A percentile compares a stretch with the other conserved stretches of the same genome.
Conservation (phyloP, 2,329 filamentous ascomycete genomes). For the Ophiostoma triangulosporum region DNA sequence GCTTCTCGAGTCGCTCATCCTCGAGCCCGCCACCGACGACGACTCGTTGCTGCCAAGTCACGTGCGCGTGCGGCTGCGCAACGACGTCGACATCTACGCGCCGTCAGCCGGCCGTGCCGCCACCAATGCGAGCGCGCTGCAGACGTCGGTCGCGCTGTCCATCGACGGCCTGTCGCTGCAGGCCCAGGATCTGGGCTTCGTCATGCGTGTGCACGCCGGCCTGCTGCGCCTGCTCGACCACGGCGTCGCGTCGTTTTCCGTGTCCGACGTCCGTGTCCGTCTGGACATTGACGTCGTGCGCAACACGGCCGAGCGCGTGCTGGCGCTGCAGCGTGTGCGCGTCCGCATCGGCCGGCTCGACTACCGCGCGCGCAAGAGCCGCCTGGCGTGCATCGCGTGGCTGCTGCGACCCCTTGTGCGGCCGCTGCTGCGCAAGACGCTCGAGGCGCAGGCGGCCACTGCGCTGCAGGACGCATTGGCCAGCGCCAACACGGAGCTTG, state of each 20-base stretch:
- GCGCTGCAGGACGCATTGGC: conserved; percentile 58
- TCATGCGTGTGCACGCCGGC: conserved; percentile 66
- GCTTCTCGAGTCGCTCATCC: conserved; percentile 75
- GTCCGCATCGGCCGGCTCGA: conserved; percentile 74
- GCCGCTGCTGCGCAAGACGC: conserved; percentile 56
- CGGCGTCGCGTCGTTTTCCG: conserved; percentile 71
- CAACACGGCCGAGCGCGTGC: conserved; percentile 65
- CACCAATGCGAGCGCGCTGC: conserved; percentile 47
- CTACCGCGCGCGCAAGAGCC: conserved; percentile 60
- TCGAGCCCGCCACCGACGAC: conserved; percentile 73
- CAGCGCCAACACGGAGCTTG: conserved; percentile 66
- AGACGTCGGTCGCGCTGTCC: conserved; percentile 62
- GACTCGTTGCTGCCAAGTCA: conserved; percentile 87
- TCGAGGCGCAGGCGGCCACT: conserved; percentile 65
- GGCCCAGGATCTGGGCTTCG: conserved; percentile 81
- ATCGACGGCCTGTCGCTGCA: conserved; percentile 71
- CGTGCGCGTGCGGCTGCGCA: conserved; percentile 68
- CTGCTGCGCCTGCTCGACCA: conserved; percentile 64
- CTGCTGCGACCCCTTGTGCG: conserved; percentile 64
- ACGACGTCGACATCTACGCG: conserved; percentile 64
- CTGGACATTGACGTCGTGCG: conserved; percentile 74
- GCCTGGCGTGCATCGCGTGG: conserved; percentile 67
- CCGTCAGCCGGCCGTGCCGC: conserved; percentile 26
- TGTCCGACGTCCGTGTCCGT: conserved; percentile 81
- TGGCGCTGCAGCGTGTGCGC: conserved; percentile 60